Evolutionary conservation across 495 filamentous ascomycete species (phyloP).

Genomic region (Aspergillus nidulans): DNA sequence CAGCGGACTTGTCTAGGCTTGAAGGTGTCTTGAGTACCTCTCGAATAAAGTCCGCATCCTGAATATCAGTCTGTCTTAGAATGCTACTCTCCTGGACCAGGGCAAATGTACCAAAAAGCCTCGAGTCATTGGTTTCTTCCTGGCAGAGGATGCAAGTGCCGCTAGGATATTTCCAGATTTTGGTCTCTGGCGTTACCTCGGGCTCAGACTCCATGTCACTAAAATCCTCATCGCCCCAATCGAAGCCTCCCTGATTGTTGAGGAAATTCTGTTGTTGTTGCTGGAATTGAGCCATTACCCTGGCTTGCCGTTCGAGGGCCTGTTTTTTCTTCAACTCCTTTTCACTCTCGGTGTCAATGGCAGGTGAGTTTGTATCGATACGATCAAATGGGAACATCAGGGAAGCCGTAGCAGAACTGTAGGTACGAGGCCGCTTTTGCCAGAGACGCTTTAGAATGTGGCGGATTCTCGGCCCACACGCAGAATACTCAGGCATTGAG

Average conservation of each 20-base stretch:
- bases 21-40: slow-evolving; percentile 74
- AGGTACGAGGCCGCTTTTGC: slow-evolving; percentile 69
- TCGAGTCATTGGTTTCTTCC: slow-evolving; percentile 86
- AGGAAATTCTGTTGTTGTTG: slow-evolving; percentile 93
- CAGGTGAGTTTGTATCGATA: slow-evolving; percentile 54
- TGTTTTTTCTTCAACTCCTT: slow-evolving; percentile 83
- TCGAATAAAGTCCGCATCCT: slow-evolving; percentile 75
- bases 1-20: slow-evolving; percentile 79
- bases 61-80: slow-evolving; percentile 75
- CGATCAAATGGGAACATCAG: slow-evolving; percentile 50
- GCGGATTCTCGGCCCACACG: slow-evolving; percentile 78
- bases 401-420: slow-evolving; percentile 54
- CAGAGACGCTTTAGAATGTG: slow-evolving; percentile 83
- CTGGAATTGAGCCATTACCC: slow-evolving; percentile 95
- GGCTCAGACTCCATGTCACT: slow-evolving; percentile 62
- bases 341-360: slow-evolving; percentile 59
- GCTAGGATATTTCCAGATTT: slow-evolving; percentile 87
- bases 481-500: slow-evolving; percentile 65
- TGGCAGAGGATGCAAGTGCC: slow-evolving; percentile 96
- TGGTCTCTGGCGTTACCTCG: slow-evolving; percentile 52
- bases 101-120: slow-evolving; percentile 88
- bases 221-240: slow-evolving; percentile 78
- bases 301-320: slow-evolving; percentile 81
- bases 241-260: slow-evolving; percentile 74
- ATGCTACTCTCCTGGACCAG: slow-evolving; percentile 84